These are phyloP conservation scores for Haematococcus lacustris DNA, from an alignment of 139 green algal genomes.

Conservation along the genomic window DNA sequence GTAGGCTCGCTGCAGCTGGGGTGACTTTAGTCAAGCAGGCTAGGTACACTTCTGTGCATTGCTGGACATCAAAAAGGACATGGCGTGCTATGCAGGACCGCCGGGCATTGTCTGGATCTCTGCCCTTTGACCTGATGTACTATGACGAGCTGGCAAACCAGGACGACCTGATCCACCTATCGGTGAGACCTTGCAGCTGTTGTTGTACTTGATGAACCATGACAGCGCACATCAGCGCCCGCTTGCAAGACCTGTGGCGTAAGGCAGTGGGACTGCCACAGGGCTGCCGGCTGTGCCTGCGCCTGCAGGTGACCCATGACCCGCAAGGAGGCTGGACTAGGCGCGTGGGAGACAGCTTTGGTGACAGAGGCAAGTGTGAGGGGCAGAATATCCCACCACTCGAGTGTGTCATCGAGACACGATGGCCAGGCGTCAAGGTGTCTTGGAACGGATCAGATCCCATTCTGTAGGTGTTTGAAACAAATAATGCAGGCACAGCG, in stretches of 20 bases:
- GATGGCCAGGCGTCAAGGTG: slow-evolving; percentile 45
- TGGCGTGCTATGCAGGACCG: too few species aligned
- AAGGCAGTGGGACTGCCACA: too few species aligned
- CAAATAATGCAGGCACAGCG: too few species aligned
- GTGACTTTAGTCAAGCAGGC: too few species aligned
- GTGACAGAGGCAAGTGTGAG: slow-evolving; percentile 40
- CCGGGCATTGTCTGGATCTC: not conserved
- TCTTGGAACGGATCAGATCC: slow-evolving; percentile 51
- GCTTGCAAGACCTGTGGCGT: too few species aligned
- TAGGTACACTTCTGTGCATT: too few species aligned
- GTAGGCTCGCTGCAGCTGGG: too few species aligned
- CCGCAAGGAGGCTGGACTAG: slow-evolving; percentile 25
- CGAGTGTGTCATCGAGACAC: slow-evolving; percentile 65
- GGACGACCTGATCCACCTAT: slow-evolving; percentile 23
- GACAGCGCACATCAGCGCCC: too few species aligned
- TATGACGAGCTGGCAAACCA: slow-evolving; percentile 59
- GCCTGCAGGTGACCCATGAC: slow-evolving; percentile 10
- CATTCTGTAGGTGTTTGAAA: slow-evolving; percentile 48
- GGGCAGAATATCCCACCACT: slow-evolving; percentile 48
- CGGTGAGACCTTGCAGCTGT: slow-evolving; percentile 8
- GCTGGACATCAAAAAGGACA: too few species aligned
- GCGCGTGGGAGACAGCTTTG: slow-evolving; percentile 18
- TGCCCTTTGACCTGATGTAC: slow-evolving; percentile 45
- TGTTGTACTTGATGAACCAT: too few species aligned
- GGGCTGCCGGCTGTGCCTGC: slow-evolving; percentile 6